Percentiles rank a stretch among this genome's conserved stretches.
phyloP scores from a whole-genome alignment of 2,329 filamentous ascomycete genomes.

The Septoria linicola region DNA sequence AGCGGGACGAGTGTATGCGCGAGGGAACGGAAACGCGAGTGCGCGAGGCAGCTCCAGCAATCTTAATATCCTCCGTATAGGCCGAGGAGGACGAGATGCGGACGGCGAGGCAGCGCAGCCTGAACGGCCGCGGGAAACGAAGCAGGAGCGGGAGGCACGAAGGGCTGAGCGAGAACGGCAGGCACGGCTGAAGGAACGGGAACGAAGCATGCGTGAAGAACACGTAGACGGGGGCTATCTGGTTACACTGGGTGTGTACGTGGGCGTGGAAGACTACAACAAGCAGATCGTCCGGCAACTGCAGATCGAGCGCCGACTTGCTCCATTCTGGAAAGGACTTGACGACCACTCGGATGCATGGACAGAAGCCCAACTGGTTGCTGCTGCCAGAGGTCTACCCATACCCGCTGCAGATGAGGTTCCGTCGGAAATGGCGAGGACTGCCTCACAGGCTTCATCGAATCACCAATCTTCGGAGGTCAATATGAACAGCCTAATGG shows the following conservation, averaged over 20 bases:
- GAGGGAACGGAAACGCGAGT: constrained; percentile 42
- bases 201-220: constrained; percentile 86
- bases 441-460: constrained; percentile 35
- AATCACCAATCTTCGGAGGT: constrained; percentile 55
- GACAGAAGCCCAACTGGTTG: constrained; percentile 94
- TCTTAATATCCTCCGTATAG: constrained; percentile 58
- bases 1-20: constrained; percentile 44
- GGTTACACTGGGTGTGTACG: constrained; percentile 92
- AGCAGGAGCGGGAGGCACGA: constrained; percentile 84
- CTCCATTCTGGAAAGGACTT: constrained; percentile 92
- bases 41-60: constrained; percentile 57
- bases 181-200: constrained; percentile 75
- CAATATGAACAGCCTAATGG: constrained; percentile 69
- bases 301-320: constrained; percentile 90
- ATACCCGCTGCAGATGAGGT: constrained; percentile 83
- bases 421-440: constrained; percentile 64
- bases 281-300: constrained; percentile 84
- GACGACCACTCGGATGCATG: constrained; percentile 85
- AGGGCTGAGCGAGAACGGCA: constrained; percentile 78
- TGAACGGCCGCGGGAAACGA: constrained; percentile 75
- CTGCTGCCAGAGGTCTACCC: constrained; percentile 77
- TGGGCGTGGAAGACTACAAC: constrained; percentile 87
- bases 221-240: constrained; percentile 91
- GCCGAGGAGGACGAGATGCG: constrained; percentile 48
- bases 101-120: constrained; percentile 47